A percentile compares a stretch with the other conserved stretches of the same genome.
These are phyloP conservation scores for Tieghemostelium lacteum DNA, from an alignment of 78 protist species.

Conservation along the genomic window DNA sequence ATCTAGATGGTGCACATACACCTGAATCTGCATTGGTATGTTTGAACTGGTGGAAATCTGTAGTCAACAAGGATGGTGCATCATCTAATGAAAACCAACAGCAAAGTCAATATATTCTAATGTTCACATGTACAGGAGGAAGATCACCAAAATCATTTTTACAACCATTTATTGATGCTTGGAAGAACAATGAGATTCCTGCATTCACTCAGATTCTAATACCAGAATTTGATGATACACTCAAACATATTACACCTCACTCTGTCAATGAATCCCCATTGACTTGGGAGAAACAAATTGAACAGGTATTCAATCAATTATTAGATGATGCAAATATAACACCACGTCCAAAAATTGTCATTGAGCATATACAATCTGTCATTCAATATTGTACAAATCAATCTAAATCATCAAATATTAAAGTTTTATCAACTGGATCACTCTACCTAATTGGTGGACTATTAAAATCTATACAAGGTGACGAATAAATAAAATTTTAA, in stretches of 20 bases:
- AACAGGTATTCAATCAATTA: background rate
- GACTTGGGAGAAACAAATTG: background rate
- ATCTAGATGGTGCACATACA: constrained; percentile 94
- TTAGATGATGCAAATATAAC: background rate
- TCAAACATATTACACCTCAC: background rate
- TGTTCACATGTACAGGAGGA: constrained; percentile 82
- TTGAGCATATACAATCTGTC: background rate
- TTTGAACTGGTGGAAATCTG: constrained; percentile 82
- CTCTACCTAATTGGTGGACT: constrained; percentile 68
- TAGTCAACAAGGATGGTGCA: constrained; percentile 2
- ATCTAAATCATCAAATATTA: constrained; percentile 33
- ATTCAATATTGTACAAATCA: background rate
- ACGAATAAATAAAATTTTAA: no score
- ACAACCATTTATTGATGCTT: constrained; percentile 28
- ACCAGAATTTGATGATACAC: background rate
- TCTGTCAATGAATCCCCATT: background rate
- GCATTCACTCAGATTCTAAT: background rate
- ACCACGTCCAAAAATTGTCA: no score
- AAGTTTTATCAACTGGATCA: constrained; percentile 76
- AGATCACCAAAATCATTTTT: constrained; percentile 75
- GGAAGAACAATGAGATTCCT: constrained; percentile 10
- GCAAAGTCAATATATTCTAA: constrained; percentile 14
- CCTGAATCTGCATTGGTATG: constrained; percentile 81
- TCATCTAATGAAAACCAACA: background rate
- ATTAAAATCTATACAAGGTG: background rate